Conservation (phyloP, 805 yeast genomes). For the Kodamaea restingae region DNA sequence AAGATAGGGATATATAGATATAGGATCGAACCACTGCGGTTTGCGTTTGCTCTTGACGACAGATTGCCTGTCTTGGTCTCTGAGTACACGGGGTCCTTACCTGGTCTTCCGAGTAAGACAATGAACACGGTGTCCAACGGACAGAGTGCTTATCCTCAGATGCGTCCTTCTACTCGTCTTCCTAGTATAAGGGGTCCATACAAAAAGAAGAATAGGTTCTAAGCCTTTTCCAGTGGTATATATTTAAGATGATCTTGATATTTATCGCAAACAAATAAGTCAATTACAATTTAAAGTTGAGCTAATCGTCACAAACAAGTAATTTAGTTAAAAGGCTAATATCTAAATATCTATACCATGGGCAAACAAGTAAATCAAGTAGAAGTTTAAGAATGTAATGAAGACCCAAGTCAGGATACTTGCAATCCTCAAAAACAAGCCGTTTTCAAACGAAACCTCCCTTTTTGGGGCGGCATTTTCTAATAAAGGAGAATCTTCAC, state of each 20-base stretch:
- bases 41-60: constrained; percentile 31
- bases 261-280: constrained; percentile 39
- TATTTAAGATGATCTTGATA: constrained; percentile 10
- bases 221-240: background rate
- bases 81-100: constrained; percentile 76
- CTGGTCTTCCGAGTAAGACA: constrained; percentile 43
- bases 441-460: constrained; percentile 38
- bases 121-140: constrained; percentile 6
- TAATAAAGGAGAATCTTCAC: constrained; percentile 15
- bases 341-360: constrained; percentile 36
- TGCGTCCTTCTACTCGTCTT: constrained; percentile 25
- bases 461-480: constrained; percentile 9
- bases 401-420: constrained; percentile 39
- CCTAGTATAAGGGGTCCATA: constrained; percentile 39
- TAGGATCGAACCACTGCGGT: constrained; percentile 21
- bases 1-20: constrained; percentile 30
- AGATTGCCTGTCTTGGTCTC: constrained; percentile 66
- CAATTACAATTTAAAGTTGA: constrained; percentile 38
- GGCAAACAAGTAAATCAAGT: constrained; percentile 38
- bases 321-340: background rate
- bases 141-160: background rate
- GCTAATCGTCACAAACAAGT: no score
- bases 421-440: constrained; percentile 27
- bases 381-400: constrained; percentile 37
- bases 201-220: constrained; percentile 29